Evolutionary conservation across 495 filamentous ascomycete genomes (phyloP).

Genomic region (Poronia punctata): DNA sequence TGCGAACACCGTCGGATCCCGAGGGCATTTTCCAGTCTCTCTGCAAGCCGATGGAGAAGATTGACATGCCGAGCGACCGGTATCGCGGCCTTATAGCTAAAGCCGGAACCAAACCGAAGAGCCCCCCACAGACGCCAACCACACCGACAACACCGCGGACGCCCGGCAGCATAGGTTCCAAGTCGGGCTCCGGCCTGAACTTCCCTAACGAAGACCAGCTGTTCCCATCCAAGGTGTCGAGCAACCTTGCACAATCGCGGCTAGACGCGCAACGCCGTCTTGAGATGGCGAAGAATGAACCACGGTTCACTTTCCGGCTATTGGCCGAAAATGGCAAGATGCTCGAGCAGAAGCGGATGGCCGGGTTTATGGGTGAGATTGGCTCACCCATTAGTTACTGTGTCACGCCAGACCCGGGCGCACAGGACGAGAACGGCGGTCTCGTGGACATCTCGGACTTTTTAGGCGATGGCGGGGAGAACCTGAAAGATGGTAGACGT

Average conservation of each 20-base stretch:
- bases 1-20: conserved; percentile 69
- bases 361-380: conserved; percentile 51
- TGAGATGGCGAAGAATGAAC: conserved; percentile 44
- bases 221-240: conserved; percentile 29
- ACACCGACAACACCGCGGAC: conserved; percentile 22
- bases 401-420: conserved; percentile 50
- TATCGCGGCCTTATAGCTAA: conserved; percentile 27
- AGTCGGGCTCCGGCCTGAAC: conserved; percentile 15
- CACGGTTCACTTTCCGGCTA: conserved; percentile 46
- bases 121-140: conserved; percentile 17
- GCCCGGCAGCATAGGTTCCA: conserved; percentile 12
- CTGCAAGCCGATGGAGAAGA: conserved; percentile 49
- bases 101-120: conserved; percentile 13
- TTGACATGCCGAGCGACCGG: conserved; percentile 30
- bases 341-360: conserved; percentile 42
- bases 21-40: conserved; percentile 65
- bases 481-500: conserved; percentile 22
- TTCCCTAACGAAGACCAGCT: conserved; percentile 24
- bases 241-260: conserved; percentile 44
- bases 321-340: conserved; percentile 43
- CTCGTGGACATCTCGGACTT: conserved; percentile 49
- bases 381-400: conserved; percentile 52
- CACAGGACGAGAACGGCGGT: conserved; percentile 47
- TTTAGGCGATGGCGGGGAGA: conserved; percentile 37
- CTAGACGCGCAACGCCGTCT: conserved; percentile 51